Evolutionary conservation across 345 rosid species (phyloP).

Genomic region (Eucalyptus caleyi): DNA sequence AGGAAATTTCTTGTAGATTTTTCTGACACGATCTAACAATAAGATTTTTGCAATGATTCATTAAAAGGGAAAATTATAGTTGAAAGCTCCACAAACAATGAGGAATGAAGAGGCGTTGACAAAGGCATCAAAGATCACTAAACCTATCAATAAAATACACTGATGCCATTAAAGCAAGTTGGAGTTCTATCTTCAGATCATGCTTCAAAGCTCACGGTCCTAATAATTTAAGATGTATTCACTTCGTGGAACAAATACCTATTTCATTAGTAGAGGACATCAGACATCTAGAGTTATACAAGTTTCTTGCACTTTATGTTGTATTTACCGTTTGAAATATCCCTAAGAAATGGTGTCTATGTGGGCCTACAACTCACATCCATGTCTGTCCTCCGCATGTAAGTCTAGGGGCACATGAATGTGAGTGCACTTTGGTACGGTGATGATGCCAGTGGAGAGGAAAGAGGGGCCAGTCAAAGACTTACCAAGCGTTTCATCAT

Average conservation of each 20-base stretch:
- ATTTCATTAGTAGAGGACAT: not conserved
- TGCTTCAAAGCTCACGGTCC: not conserved
- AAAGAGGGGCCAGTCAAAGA: not conserved
- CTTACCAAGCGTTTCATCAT: constrained; percentile 68
- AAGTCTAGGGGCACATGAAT: not conserved
- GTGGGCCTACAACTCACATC: not conserved
- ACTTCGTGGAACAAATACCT: not conserved
- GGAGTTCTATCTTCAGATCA: not conserved
- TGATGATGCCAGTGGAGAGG: not conserved
- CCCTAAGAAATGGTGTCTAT: not conserved
- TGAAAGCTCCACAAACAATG: not conserved
- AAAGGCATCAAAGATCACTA: not conserved
- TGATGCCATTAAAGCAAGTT: not conserved
- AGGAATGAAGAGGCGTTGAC: not conserved
- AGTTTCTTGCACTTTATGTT: not conserved
- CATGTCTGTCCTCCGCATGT: not conserved
- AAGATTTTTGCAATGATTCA: constrained; percentile 7
- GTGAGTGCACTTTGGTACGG: not conserved
- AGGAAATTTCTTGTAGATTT: constrained; percentile 75
- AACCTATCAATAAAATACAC: not conserved
- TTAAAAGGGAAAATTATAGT: not conserved
- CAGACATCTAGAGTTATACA: not conserved
- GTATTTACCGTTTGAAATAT: not conserved
- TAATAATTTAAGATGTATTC: not conserved
- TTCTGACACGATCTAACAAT: constrained; percentile 62